Evolutionary conservation across 2,329 filamentous ascomycete genomes (phyloP), one percentile per base, ranked within the genome.

Genomic region (Botrytis tulipae): DNA sequence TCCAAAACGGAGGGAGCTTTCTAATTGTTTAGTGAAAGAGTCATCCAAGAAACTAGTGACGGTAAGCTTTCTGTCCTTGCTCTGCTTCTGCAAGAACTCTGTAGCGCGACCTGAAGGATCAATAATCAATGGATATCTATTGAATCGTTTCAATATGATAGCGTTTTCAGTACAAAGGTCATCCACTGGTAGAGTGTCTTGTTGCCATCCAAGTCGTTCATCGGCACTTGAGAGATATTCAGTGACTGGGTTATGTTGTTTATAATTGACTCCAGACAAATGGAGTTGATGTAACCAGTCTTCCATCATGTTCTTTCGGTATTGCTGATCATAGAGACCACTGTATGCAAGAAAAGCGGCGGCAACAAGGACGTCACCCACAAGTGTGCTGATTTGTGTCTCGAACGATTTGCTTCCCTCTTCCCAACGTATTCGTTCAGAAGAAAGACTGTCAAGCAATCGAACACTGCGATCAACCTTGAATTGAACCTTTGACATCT

Each of bases 141-240:
- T 99, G 90, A 98, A 99, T 74, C 96, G 91, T 86, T 98, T 94
- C 75, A 99, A 89, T 77, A 99, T 92, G 80, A 99, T 98, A 62
- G 97, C 96, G 80, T 99, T 99, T 83, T 99, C 96, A 0, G 96
- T 99, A 87, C 96, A 99, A 59, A 99, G 88, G 81, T 99, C 96
- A 81, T 99, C 96, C 7, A 98, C 95, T 3, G 97, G 96, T 68
- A 99, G 85, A 25, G 92, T 92, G 81, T 99, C 93, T 79, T 95
- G 92, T 84, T 99, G 97, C 96, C 96, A 99, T 76, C 92, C 89
- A 48, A 99, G 87, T 76, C 96, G 90, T 84, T 99, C 95, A 82
- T 99, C 97, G 7, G 97, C 95, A 37, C 94, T 97, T 8, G 97
- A 99, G 25, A 99, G 87, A 80, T 98, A 99, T 82, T 99, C 96